Evolutionary conservation across 2,329 filamentous ascomycete genomes (phyloP), one percentile per base, ranked within the genome.

Genomic region (Aspergillus sclerotialis): DNA sequence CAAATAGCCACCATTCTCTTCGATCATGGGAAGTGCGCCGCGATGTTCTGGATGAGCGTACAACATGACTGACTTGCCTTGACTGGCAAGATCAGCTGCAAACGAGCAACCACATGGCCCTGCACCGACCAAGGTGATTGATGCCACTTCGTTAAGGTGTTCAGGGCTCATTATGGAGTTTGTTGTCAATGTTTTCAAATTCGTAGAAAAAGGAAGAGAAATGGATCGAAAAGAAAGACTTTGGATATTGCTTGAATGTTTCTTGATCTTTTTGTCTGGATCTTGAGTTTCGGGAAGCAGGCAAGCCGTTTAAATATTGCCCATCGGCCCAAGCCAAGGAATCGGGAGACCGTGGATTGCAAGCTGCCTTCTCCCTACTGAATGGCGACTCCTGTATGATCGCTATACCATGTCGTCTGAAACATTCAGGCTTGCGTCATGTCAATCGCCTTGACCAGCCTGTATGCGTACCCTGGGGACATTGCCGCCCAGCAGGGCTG

Each of bases 1-100:
- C 16, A 45, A 28, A 40, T 40, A 45, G 19, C 42, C 37, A 27
- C 30, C 33, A 17, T 29, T 29, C 28, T 29, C 18, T 11, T 29
- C 28, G 12, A 46, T 44, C 43, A 46, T 42, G 1, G 39, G 35
- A 11, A 42, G 34, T 15, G 35, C 35, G 3, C 43, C 43, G 10
- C 43, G 39, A n/a, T 46, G 43, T n/a, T 46, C 43, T 0, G 43
- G 43, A 11, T 46, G 42, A 13, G 36, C 43, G 13, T 46, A 44
- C n/a, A 46, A 28, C 36, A 46, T 32, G 30, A 46, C 43, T 13
- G 37, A 39, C 21, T 32, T 35, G 10, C 42, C 42, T 14, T 36
- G 38, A 30, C 42, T 44, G 12, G 42, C 36, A 16, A 44, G 36
- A 29, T 44, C 42, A 7, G 42, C 42, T 8, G 42, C 38, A 32